Conservation (phyloP, 1,139 yeast genomes). For the Kodamaea derodonti region DNA sequence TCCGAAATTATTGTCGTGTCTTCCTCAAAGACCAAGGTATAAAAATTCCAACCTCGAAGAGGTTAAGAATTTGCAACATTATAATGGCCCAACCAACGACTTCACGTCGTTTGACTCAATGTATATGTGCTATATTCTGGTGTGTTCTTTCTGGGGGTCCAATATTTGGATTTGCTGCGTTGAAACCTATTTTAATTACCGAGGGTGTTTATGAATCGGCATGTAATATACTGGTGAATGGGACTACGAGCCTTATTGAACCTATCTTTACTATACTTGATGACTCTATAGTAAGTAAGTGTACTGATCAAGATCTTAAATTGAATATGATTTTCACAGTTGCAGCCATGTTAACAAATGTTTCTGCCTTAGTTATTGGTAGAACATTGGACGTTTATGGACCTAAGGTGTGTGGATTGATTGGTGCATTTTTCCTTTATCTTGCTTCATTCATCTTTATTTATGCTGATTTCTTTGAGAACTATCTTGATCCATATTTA, state of each 20-base stretch:
- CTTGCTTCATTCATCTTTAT: constrained; percentile 38
- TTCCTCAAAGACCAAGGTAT: not conserved
- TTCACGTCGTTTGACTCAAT: constrained; percentile 19
- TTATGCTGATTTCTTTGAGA: constrained; percentile 20
- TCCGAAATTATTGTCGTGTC: not conserved
- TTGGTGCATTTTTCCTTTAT: constrained; percentile 38
- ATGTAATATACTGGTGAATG: constrained; percentile 24
- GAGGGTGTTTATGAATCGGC: constrained; percentile 37
- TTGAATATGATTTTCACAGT: constrained; percentile 46
- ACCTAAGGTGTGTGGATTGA: constrained; percentile 41
- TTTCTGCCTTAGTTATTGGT: constrained; percentile 41
- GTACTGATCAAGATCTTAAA: constrained; percentile 41
- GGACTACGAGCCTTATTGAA: constrained; percentile 3
- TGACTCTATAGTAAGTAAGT: constrained; percentile 17
- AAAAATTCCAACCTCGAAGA: not conserved
- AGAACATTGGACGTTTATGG: constrained; percentile 39
- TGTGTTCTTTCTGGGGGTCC: constrained; percentile 45
- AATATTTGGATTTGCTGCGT: constrained; percentile 48
- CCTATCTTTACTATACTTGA: constrained; percentile 5
- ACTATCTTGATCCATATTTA: constrained; percentile 36
- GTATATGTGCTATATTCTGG: constrained; percentile 39
- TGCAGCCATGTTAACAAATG: constrained; percentile 44
- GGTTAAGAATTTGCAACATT: not conserved
- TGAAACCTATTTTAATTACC: constrained; percentile 37
- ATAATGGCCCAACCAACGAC: not conserved